Evolutionary conservation across 345 rosid species (phyloP).

Genomic region (Hypericum androsaemum): DNA sequence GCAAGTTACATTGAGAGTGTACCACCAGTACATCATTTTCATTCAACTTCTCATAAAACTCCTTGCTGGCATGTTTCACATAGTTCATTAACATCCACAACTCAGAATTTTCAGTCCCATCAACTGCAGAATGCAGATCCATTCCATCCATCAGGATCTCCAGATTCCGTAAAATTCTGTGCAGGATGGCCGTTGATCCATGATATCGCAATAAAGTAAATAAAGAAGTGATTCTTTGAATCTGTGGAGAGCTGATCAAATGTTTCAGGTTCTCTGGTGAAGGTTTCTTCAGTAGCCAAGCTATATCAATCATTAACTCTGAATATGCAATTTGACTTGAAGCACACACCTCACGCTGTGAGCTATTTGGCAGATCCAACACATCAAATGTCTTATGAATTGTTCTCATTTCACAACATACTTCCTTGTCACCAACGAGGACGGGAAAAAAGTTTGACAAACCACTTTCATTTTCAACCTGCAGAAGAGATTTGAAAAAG

Average conservation of each 20-base stretch:
- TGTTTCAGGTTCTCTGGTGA: constrained; percentile 35
- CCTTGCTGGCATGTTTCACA: constrained; percentile 38
- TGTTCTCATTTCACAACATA: constrained; percentile 62
- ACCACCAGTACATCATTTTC: constrained; percentile 13
- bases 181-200: constrained; percentile 44
- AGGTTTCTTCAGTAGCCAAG: constrained; percentile 76
- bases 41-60: constrained; percentile 24
- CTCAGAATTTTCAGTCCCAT: constrained; percentile 32
- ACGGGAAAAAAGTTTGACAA: constrained; percentile 85
- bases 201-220: constrained; percentile 46
- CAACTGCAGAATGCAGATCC: constrained; percentile 18
- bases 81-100: constrained; percentile 28
- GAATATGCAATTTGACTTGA: constrained; percentile 39
- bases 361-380: constrained; percentile 27
- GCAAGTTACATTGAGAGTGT: constrained; percentile 14
- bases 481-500: constrained; percentile 15
- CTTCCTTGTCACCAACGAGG: constrained; percentile 54
- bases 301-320: constrained; percentile 67
- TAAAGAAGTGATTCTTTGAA: constrained; percentile 50
- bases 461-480: constrained; percentile 91
- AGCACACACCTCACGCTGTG: constrained; percentile 35
- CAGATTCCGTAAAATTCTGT: constrained; percentile 43
- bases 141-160: constrained; percentile 30
- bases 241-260: constrained; percentile 38
- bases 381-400: constrained; percentile 51